Percentiles rank a stretch among this genome's conserved stretches.
These are phyloP conservation scores for Neophaeococcomyces mojaviensis DNA, from an alignment of 2,329 filamentous ascomycete genomes.

Conservation along the genomic window DNA sequence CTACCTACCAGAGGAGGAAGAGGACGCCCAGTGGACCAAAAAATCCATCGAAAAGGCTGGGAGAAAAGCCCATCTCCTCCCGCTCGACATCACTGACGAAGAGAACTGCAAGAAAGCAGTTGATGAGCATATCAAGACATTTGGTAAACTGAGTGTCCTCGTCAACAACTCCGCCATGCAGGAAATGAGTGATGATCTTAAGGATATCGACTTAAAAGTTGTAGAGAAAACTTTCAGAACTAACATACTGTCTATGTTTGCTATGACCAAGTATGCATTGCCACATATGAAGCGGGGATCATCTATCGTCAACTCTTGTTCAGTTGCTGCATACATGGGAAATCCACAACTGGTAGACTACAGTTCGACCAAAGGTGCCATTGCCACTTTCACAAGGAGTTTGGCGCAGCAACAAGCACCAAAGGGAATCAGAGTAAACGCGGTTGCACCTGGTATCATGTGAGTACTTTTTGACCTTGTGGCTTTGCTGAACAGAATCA, in stretches of 20 bases:
- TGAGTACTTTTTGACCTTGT: slow-evolving; percentile 21
- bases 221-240: slow-evolving; percentile 51
- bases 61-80: slow-evolving; percentile 40
- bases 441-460: slow-evolving; percentile 28
- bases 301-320: slow-evolving; percentile 52
- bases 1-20: slow-evolving; percentile 49
- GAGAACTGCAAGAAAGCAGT: slow-evolving; percentile 45
- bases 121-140: slow-evolving; percentile 46
- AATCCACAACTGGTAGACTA: slow-evolving; percentile 48
- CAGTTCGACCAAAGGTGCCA: slow-evolving; percentile 51
- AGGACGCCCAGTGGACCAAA: slow-evolving; percentile 49
- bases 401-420: slow-evolving; percentile 47
- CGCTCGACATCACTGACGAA: slow-evolving; percentile 44
- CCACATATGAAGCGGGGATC: slow-evolving; percentile 43
- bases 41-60: slow-evolving; percentile 46
- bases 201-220: slow-evolving; percentile 46
- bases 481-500: slow-evolving; percentile 2
- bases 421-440: slow-evolving; percentile 51
- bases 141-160: slow-evolving; percentile 38
- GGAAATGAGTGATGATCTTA: slow-evolving; percentile 42
- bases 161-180: slow-evolving; percentile 50
- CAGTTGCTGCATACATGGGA: slow-evolving; percentile 48
- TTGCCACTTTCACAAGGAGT: slow-evolving; percentile 48
- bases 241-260: slow-evolving; percentile 53
- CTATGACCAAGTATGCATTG: slow-evolving; percentile 51